Base-by-base conservation (phyloP, 75 land plant species). In the Cupressus sempervirens region DNA sequence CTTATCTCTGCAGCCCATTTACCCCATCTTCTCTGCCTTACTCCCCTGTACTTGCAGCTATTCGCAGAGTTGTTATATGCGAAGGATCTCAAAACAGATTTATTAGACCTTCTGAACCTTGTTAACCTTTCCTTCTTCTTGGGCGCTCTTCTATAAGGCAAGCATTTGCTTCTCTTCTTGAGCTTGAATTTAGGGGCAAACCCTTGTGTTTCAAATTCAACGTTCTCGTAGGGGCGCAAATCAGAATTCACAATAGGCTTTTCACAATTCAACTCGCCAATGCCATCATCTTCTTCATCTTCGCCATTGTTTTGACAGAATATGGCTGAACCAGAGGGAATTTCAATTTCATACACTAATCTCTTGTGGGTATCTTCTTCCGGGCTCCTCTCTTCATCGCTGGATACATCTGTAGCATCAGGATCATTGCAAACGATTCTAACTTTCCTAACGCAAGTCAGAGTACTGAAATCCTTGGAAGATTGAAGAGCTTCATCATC, bases 1-100 rank as follows among this genome's bases (percentile, higher is more conserved):
- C 86, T 77, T 29, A 85, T 81, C 85, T 85, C 86, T 48, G 86
- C 86, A 29, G 86, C 86, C 86, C 86, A 85, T 85, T 85, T 85
- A 34, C 86, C 86, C 86, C 84, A 82, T 46, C 46, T 77, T 35
- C 83, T 83, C 83, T 48, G 73, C 70, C 83, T 83, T 32, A 83
- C 83, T 58, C 83, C 83, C 38, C 20, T 83, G 38, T 83, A 83
- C 76, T 76, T 58, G 20, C 83, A 83, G 36, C 83, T 36, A 36
- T 83, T 54, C 38, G 32, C 83, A 20, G 70, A 20, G 9, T n/a
- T 41, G 23, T 40, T 38, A 76, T 2, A 76, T 20, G 40, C 20
- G 11, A 79, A 45, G 81, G 81, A 79, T 32, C 81, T 79, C 41
- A 79, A 79, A 43, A 45, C 81, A 79, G 46, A n/a, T 4, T 13